These are phyloP conservation scores for Dichomitus squalens DNA, from an alignment of 1,284 basidiomycete genomes.

Conservation along the genomic window DNA sequence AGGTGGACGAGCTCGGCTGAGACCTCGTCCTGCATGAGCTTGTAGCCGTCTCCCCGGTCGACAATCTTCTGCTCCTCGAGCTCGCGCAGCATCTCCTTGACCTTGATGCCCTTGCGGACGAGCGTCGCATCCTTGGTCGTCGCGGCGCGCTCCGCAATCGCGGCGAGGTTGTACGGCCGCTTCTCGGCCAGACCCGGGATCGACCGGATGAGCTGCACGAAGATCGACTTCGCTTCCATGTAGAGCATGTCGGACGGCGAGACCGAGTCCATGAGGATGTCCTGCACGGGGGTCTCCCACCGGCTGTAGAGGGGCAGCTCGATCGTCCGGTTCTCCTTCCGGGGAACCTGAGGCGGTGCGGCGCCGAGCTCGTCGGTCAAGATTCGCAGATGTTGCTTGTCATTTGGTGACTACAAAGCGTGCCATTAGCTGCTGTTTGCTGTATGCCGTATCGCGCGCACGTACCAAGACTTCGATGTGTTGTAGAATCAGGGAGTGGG, in stretches of 20 bases:
- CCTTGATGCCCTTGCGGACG: slow-evolving; percentile 97
- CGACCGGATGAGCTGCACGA: slow-evolving; percentile 96
- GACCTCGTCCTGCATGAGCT: slow-evolving; percentile 97
- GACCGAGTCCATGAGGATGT: slow-evolving; percentile 96
- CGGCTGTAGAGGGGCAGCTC: slow-evolving; percentile 94
- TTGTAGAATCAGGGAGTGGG: slow-evolving; percentile 91
- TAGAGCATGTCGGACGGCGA: slow-evolving; percentile 99
- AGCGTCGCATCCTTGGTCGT: slow-evolving; percentile 96
- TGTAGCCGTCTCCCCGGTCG: slow-evolving; percentile 83
- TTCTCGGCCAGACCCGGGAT: slow-evolving; percentile 85
- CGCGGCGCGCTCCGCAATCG: slow-evolving; percentile 91
- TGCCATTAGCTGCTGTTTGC: slow-evolving; percentile 7
- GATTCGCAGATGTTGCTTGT: slow-evolving; percentile 96
- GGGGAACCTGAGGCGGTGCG: slow-evolving; percentile 92
- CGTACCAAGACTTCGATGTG: slow-evolving; percentile 93
- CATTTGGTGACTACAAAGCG: slow-evolving; percentile 82
- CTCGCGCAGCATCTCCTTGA: slow-evolving; percentile 98
- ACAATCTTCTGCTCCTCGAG: slow-evolving; percentile 91
- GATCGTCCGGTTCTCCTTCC: slow-evolving; percentile 95
- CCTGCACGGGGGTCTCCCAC: slow-evolving; percentile 99
- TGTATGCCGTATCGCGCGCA: slow-evolving; percentile 10
- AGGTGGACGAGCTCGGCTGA: slow-evolving; percentile 93
- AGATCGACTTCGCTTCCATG: slow-evolving; percentile 99
- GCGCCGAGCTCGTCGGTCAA: slow-evolving; percentile 94
- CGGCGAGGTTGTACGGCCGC: slow-evolving; percentile 87